Conservation (phyloP, 2,329 filamentous ascomycete species). For the Chrysoporthe austroafricana region DNA sequence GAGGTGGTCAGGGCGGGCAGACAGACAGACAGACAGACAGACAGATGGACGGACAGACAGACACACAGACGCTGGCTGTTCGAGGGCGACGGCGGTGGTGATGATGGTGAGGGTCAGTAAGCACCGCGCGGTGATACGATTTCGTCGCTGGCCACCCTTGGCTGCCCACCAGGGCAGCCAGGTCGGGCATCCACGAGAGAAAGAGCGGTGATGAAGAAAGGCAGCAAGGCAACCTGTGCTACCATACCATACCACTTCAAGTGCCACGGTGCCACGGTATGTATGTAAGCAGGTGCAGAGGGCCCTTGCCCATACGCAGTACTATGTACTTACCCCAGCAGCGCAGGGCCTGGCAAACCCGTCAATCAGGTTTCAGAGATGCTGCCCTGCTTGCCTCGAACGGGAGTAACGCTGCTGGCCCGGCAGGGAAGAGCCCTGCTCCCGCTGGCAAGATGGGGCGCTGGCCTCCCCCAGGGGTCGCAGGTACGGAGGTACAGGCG, state of each 20-base stretch:
- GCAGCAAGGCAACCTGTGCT: neutral
- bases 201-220: constrained; percentile 4
- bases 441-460: neutral
- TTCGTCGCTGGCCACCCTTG: neutral
- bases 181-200: neutral
- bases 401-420: neutral
- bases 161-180: neutral
- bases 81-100: neutral
- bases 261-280: too few species aligned
- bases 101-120: constrained; percentile 12
- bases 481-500: neutral
- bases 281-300: neutral
- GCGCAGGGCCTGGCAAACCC: constrained; percentile 20
- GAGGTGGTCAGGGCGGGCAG: neutral
- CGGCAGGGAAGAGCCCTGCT: constrained; percentile 26
- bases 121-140: too few species aligned
- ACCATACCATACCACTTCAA: neutral
- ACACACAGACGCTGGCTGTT: constrained; percentile 1
- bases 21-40: neutral
- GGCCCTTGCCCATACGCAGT: neutral
- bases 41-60: neutral
- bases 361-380: constrained; percentile 22
- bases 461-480: neutral
- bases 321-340: constrained; percentile 16
- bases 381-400: neutral